Conservation (phyloP, 192 early-diverging fungal species). For the Coemansia pectinata region DNA sequence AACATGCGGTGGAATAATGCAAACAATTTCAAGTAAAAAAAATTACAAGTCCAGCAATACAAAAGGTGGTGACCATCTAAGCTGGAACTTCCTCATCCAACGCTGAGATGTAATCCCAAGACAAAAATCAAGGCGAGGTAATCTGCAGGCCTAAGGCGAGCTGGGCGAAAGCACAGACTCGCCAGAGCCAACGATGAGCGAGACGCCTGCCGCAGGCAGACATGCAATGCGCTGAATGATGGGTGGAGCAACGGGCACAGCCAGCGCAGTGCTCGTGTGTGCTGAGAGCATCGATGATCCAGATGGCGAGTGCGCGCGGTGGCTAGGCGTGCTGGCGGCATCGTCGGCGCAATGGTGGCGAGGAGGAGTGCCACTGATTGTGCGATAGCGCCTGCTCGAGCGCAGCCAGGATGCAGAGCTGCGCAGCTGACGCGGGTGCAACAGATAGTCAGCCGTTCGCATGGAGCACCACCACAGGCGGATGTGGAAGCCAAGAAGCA, state of each 20-base stretch:
- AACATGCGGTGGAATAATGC: slow-evolving; percentile 13
- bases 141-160: slow-evolving; percentile 18
- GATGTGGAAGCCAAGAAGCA: slow-evolving; percentile 44
- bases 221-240: slow-evolving; percentile 11
- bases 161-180: slow-evolving; percentile 24
- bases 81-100: no score
- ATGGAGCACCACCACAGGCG: slow-evolving; percentile 36
- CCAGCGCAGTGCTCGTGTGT: neutral
- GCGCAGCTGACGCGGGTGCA: slow-evolving; percentile 15
- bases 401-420: slow-evolving; percentile 14
- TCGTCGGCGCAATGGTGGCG: neutral
- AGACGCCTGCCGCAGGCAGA: slow-evolving; percentile 19
- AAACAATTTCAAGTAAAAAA: neutral
- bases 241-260: neutral
- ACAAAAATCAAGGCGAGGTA: neutral
- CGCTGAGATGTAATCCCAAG: neutral
- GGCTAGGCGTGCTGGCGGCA: neutral
- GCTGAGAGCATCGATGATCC: neutral
- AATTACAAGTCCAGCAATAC: neutral
- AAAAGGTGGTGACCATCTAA: no score
- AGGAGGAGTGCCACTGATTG: slow-evolving; percentile 7
- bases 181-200: slow-evolving; percentile 36
- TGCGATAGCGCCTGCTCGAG: slow-evolving; percentile 27
- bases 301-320: neutral
- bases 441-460: slow-evolving; percentile 40